Evolutionary conservation across 169 alveolate species (phyloP), one percentile per base, ranked within the genome.

Genomic region (Plasmodium inui): DNA sequence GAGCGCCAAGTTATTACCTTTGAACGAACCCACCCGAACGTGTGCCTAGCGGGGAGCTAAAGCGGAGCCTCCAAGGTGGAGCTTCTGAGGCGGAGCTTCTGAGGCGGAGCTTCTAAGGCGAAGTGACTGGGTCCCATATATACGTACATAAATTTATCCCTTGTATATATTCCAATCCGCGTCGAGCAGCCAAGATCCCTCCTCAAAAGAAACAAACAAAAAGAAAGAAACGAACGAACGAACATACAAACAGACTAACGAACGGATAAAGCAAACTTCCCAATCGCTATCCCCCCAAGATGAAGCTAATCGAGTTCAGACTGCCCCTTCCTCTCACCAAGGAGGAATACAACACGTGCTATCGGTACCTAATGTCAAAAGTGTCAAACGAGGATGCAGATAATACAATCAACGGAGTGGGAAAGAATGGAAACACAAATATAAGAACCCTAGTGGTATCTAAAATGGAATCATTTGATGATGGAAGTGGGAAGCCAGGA

Each of bases 321-420:
- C 92, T 95, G 55, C 84, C 94, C 61, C 82, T 95, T 94, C 97
- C 97, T 14, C 76, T 92, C 44, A 83, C 95, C 10, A 84, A 93
- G 26, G 97, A 95, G 85, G 96, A 95, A 82, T 95, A 93, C 82
- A 61, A 50, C 41, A 71, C 86, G 8, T 92, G 96, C 57, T 96
- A 95, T 85, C 74, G 89, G 8, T 93, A 93, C 76, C 72, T 95
- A 41, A 92, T 95, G 34, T 95, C 97, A 6, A 92, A 79, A 57
- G 96, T 94, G 26, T 70, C 95, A 50, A 28, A 93, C 46, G 96
- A 95, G 46, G 95, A 94, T 53, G 44, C 93, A 7, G 84, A 73
- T 19, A 41, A 85, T 5, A 74, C 41, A 0, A 8, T 85, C 14
- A 17, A 50, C 19, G 39, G 50, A 17, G 32, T 17, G 26, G 88